These are phyloP conservation scores for Psophocarpus tetragonolobus DNA, from an alignment of 306 rosid genomes.

Conservation along the genomic window DNA sequence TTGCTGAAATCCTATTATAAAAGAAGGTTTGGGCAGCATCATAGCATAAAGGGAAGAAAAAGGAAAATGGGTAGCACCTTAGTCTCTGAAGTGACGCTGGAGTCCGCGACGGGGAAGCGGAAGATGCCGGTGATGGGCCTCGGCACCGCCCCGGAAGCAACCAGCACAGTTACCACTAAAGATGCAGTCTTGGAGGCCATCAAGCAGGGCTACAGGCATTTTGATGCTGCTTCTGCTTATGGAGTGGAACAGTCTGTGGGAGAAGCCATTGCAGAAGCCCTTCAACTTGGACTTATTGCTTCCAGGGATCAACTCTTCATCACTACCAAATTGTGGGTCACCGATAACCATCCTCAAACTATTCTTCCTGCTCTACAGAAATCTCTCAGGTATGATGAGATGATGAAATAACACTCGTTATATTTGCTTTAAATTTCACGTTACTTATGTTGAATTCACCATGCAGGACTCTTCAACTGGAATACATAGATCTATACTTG, in stretches of 20 bases:
- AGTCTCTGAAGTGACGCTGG: slow-evolving; percentile 29
- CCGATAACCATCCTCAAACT: slow-evolving; percentile 44
- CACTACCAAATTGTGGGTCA: slow-evolving; percentile 55
- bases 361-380: slow-evolving; percentile 43
- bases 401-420: no score
- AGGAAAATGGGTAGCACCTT: background rate
- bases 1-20: background rate
- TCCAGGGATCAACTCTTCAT: slow-evolving; percentile 45
- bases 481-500: slow-evolving; percentile 41
- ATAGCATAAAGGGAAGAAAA: no score
- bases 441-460: background rate
- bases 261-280: slow-evolving; percentile 46
- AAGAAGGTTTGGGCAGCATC: background rate
- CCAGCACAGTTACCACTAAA: slow-evolving; percentile 35
- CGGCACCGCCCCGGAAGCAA: slow-evolving; percentile 40
- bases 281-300: slow-evolving; percentile 38
- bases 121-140: slow-evolving; percentile 41
- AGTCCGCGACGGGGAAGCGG: slow-evolving; percentile 21
- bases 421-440: no score
- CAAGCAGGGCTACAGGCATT: slow-evolving; percentile 50
- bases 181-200: slow-evolving; percentile 54
- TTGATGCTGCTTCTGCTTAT: slow-evolving; percentile 59
- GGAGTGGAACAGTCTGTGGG: slow-evolving; percentile 47
- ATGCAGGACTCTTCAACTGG: slow-evolving; percentile 46
- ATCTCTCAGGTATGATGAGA: slow-evolving; percentile 44